Evolutionary conservation across 495 filamentous ascomycete genomes (phyloP).

Genomic region (Friedmanniomyces endolithicus): DNA sequence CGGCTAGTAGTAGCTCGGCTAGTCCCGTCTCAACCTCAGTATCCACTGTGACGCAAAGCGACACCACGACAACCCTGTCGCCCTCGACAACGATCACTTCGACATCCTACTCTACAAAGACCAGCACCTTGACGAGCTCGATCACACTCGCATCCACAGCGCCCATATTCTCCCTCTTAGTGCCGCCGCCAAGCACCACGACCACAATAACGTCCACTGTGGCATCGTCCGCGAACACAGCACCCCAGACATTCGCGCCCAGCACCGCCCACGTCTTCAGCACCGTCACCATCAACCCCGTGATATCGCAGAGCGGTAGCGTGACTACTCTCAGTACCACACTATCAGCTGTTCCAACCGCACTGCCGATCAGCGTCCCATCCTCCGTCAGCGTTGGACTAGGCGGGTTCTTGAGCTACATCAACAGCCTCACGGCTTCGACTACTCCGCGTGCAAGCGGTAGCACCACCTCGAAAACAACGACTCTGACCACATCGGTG

Average conservation of each 20-base stretch:
- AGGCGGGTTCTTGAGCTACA: not conserved
- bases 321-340: not conserved
- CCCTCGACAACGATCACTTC: too few relatives aligned
- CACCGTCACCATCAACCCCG: not conserved
- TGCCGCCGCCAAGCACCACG: not conserved
- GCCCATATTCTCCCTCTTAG: too few relatives aligned
- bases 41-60: too few relatives aligned
- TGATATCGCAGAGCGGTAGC: not conserved
- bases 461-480: too few relatives aligned
- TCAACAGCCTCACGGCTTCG: not conserved
- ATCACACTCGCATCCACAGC: too few relatives aligned
- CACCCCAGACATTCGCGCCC: not conserved
- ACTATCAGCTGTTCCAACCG: not conserved
- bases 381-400: not conserved
- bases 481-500: not conserved
- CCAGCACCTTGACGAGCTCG: too few relatives aligned
- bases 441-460: not conserved
- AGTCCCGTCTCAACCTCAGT: too few relatives aligned
- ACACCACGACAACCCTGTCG: too few relatives aligned
- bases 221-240: not conserved
- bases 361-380: not conserved
- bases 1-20: too few relatives aligned
- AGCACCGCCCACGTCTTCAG: not conserved
- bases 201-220: not conserved
- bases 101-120: too few relatives aligned